phyloP scores from a whole-genome alignment of 345 rosid genomes.

The Rhodamnia rubescens region DNA sequence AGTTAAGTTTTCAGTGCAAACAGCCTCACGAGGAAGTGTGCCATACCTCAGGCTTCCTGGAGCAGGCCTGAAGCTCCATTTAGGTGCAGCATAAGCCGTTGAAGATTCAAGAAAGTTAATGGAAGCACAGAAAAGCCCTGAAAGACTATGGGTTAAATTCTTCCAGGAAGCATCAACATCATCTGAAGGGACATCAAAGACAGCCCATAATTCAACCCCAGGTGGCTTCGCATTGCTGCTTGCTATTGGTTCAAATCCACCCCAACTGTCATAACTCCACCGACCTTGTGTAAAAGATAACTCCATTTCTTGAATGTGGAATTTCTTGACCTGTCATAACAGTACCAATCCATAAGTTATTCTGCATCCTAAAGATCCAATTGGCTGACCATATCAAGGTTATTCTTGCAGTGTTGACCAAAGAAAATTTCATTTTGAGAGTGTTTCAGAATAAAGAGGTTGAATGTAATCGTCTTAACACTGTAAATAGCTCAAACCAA shows the following conservation, averaged over 20 bases:
- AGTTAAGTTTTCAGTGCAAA: slow-evolving; percentile 94
- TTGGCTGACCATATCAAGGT: neutral
- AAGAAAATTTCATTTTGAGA: neutral
- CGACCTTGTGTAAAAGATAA: slow-evolving; percentile 97
- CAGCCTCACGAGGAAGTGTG: slow-evolving; percentile 92
- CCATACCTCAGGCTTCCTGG: slow-evolving; percentile 71
- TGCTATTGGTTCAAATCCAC: slow-evolving; percentile 78
- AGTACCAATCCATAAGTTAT: neutral
- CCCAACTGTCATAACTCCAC: slow-evolving; percentile 97
- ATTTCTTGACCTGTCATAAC: slow-evolving; percentile 58
- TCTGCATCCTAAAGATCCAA: neutral
- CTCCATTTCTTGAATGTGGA: slow-evolving; percentile 79
- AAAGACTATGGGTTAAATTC: slow-evolving; percentile 78
- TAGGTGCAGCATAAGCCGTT: slow-evolving; percentile 62
- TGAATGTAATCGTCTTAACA: neutral
- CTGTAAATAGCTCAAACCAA: neutral
- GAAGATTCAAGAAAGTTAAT: slow-evolving; percentile 84
- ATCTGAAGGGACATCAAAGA: slow-evolving; percentile 68
- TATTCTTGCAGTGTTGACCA: neutral
- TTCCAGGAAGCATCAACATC: slow-evolving; percentile 79
- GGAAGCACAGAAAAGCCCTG: slow-evolving; percentile 96
- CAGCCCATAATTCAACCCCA: slow-evolving; percentile 96
- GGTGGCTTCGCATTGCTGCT: slow-evolving; percentile 92
- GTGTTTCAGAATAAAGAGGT: neutral
- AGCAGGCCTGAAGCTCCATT: slow-evolving; percentile 60